Conservation (phyloP, 305 asterid species). For the Salvia sclarea region DNA sequence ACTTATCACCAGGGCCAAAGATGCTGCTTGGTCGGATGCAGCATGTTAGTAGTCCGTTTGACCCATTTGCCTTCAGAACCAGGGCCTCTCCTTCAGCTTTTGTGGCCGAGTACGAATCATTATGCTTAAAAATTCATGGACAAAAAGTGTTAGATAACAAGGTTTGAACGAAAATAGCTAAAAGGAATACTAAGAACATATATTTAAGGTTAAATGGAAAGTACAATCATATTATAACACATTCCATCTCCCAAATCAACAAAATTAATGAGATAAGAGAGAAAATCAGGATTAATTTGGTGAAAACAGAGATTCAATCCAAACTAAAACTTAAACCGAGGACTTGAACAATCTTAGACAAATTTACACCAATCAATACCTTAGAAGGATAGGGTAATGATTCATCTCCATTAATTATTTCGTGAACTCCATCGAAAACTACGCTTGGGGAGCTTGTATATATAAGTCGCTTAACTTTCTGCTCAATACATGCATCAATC, state of each 20-base stretch:
- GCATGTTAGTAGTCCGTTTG: conserved; percentile 79
- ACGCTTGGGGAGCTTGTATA: conserved; percentile 97
- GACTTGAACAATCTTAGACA: neutral
- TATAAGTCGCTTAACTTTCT: conserved; percentile 74
- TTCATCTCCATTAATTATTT: conserved; percentile 65
- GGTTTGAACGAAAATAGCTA: neutral
- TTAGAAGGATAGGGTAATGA: conserved; percentile 63
- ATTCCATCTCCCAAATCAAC: neutral
- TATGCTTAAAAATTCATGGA: conserved; percentile 46
- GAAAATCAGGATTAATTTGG: neutral
- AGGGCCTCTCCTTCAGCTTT: conserved; percentile 97
- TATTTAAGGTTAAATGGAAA: neutral
- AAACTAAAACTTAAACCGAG: neutral
- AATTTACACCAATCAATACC: conserved; percentile 42
- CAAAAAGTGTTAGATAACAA: conserved; percentile 15
- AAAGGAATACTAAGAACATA: neutral
- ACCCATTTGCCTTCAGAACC: conserved; percentile 70
- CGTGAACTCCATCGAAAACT: conserved; percentile 89
- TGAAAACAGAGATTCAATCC: conserved; percentile 20
- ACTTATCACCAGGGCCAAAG: conserved; percentile 97
- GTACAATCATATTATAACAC: neutral
- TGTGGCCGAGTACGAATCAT: conserved; percentile 93
- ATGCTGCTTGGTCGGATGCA: conserved; percentile 97
- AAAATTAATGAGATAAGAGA: neutral
- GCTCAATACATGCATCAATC: conserved; percentile 86